Percentiles rank a stretch among this genome's conserved stretches.
phyloP scores from a whole-genome alignment of 345 rosid genomes.

The Salix viminalis region DNA sequence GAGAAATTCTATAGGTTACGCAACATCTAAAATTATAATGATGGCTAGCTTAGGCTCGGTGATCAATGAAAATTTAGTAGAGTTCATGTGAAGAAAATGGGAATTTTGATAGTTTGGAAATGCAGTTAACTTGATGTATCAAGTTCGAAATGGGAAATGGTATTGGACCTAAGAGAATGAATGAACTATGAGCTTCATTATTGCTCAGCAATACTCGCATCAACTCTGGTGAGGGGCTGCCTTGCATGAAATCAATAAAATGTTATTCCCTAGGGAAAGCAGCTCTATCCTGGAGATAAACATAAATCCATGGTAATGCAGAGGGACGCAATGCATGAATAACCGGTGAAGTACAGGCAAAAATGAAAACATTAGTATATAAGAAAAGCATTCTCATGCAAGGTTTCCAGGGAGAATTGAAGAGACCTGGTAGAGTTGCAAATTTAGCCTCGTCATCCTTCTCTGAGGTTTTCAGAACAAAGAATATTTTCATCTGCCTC shows the following conservation, averaged over 20 bases:
- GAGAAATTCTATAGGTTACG: too few relatives aligned
- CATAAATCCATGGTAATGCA: neutral
- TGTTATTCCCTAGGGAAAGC: neutral
- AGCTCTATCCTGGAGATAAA: neutral
- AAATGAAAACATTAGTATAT: neutral
- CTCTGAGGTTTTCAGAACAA: neutral
- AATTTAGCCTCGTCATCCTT: neutral
- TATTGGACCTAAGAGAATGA: too few relatives aligned
- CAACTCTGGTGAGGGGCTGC: neutral
- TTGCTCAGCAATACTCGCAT: too few relatives aligned
- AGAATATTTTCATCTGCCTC: neutral
- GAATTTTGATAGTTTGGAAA: neutral
- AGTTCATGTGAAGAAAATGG: neutral
- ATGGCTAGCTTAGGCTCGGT: too few relatives aligned
- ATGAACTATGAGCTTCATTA: too few relatives aligned
- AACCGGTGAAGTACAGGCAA: neutral
- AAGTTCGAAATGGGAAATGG: too few relatives aligned
- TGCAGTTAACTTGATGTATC: neutral
- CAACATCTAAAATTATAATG: too few relatives aligned
- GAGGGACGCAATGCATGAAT: neutral
- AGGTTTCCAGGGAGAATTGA: neutral
- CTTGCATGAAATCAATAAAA: neutral
- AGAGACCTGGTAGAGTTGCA: neutral
- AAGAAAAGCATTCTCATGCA: neutral
- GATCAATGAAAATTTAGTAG: too few relatives aligned